Percentiles rank a stretch among this genome's conserved stretches.
These are phyloP conservation scores for Pyricularia sp. DNA, from an alignment of 2,329 filamentous ascomycete species.

Conservation along the genomic window DNA sequence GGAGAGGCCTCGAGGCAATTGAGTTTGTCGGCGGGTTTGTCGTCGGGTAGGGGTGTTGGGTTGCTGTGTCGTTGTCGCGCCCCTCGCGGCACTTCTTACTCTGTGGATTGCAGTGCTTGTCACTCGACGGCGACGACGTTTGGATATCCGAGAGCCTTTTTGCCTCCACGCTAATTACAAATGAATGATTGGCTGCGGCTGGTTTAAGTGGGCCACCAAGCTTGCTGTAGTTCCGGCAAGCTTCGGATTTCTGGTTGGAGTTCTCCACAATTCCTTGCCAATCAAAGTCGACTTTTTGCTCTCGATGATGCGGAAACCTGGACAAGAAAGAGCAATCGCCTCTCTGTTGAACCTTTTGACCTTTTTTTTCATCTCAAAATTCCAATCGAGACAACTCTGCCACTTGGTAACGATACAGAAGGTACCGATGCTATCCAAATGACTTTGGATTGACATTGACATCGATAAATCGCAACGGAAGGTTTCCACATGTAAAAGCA, in stretches of 20 bases:
- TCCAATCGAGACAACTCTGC: too few species aligned
- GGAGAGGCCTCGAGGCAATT: not conserved
- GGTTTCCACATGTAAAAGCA: too few species aligned
- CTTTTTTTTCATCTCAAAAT: not conserved
- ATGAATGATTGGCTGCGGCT: not conserved
- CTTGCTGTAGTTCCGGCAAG: not conserved
- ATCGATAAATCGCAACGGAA: too few species aligned
- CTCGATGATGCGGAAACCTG: not conserved
- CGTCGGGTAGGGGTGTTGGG: not conserved
- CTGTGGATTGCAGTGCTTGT: not conserved
- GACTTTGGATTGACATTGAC: too few species aligned
- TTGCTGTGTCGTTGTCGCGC: not conserved
- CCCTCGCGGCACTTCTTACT: not conserved
- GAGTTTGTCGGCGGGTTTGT: not conserved
- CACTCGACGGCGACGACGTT: not conserved
- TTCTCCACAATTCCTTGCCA: not conserved
- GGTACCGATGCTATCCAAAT: too few species aligned
- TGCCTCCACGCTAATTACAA: slow-evolving; percentile 2
- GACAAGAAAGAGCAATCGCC: not conserved
- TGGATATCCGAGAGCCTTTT: slow-evolving; percentile 2
- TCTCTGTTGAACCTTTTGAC: too few species aligned
- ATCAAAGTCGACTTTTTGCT: not conserved
- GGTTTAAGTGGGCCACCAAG: not conserved
- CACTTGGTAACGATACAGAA: too few species aligned
- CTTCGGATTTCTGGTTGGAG: not conserved